Conservation (phyloP, 2,329 filamentous ascomycete species). For the Sclerotinia subarctica region DNA sequence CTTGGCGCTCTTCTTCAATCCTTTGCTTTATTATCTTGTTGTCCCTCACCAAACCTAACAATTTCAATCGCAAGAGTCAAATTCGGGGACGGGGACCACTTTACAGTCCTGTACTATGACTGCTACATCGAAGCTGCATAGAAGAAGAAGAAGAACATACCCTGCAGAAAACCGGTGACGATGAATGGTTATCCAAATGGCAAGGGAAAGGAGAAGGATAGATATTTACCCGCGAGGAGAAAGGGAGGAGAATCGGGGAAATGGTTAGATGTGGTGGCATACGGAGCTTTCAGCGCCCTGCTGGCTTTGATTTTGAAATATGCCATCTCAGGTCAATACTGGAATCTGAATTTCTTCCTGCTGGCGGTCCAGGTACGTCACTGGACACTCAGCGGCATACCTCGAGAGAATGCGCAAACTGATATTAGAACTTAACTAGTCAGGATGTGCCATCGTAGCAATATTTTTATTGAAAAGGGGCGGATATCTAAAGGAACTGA, state of each 20-base stretch:
- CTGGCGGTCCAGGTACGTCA: slow-evolving; percentile 18
- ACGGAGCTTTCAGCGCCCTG: slow-evolving; percentile 8
- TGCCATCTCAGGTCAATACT: slow-evolving; percentile 17
- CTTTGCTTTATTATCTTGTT: background rate
- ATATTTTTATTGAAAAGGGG: slow-evolving; percentile 9
- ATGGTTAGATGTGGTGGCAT: slow-evolving; percentile 13
- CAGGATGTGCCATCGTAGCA: slow-evolving; percentile 6
- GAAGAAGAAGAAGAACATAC: slow-evolving; percentile 17
- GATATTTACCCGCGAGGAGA: slow-evolving; percentile 17
- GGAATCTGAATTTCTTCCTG: slow-evolving; percentile 21
- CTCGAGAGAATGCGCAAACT: slow-evolving; percentile 1
- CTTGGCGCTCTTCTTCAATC: background rate
- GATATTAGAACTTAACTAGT: background rate
- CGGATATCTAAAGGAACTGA: slow-evolving; percentile 17
- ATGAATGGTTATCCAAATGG: slow-evolving; percentile 20
- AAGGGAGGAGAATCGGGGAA: background rate
- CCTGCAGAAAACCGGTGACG: slow-evolving; percentile 5
- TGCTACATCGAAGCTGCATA: slow-evolving; percentile 6
- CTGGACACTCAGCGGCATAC: no score
- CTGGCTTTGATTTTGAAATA: slow-evolving; percentile 14
- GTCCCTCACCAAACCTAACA: background rate
- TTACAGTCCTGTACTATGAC: slow-evolving; percentile 13
- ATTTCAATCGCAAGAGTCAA: background rate
- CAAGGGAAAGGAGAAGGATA: slow-evolving; percentile 18
- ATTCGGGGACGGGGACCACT: background rate